Conservation (phyloP, 2,329 filamentous ascomycete genomes). For the Berkeleyomyces basicola region DNA sequence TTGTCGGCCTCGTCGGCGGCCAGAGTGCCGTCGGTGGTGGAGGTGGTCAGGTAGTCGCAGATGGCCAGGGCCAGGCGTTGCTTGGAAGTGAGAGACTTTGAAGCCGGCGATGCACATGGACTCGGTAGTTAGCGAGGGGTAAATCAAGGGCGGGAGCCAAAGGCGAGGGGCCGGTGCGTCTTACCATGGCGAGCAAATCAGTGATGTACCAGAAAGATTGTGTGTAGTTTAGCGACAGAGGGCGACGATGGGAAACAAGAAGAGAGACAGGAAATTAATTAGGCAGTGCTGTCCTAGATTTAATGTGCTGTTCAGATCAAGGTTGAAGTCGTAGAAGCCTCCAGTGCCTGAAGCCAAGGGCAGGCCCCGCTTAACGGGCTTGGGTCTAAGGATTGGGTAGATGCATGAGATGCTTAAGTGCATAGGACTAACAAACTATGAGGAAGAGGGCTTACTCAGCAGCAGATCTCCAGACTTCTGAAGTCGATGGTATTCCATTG, state of each 20-base stretch:
- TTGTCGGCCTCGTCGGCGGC: constrained; percentile 78
- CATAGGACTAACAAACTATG: neutral
- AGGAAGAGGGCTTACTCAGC: neutral
- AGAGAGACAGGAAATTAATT: neutral
- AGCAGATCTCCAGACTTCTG: neutral
- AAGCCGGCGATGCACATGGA: neutral
- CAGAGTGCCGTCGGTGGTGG: constrained; percentile 75
- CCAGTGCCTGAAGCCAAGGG: neutral
- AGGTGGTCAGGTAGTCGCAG: constrained; percentile 81
- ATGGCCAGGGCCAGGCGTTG: constrained; percentile 94
- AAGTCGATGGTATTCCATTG: too few relatives aligned
- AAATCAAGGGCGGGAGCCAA: neutral
- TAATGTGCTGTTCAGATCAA: too few relatives aligned
- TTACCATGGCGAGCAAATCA: constrained; percentile 2
- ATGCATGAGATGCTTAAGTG: neutral
- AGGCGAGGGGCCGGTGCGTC: neutral
- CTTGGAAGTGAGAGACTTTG: constrained; percentile 31
- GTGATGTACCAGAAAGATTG: neutral
- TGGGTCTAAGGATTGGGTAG: neutral
- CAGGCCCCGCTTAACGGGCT: neutral
- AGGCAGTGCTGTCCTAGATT: too few relatives aligned
- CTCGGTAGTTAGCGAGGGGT: constrained; percentile 1
- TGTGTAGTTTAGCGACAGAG: neutral
- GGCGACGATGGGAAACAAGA: neutral
- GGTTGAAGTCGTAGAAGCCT: neutral